These are phyloP conservation scores for Puccinia horiana DNA, from an alignment of 1,284 basidiomycete genomes.

Conservation along the genomic window DNA sequence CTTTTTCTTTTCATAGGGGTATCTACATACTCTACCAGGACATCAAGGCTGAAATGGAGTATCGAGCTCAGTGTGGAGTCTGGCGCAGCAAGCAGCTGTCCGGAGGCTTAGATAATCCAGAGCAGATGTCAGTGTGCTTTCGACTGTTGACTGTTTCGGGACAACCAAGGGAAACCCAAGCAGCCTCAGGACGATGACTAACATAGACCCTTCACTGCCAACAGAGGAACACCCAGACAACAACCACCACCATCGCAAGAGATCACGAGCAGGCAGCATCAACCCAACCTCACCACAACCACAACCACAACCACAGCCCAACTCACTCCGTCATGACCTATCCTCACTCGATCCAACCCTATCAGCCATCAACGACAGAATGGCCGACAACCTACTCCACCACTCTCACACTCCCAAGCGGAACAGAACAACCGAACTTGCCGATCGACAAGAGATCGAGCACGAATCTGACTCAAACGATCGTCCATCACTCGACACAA, in stretches of 20 bases:
- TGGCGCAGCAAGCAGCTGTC: too few relatives aligned
- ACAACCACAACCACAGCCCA: background rate
- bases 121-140: background rate
- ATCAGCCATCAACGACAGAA: constrained; percentile 10
- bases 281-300: background rate
- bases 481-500: constrained; percentile 24
- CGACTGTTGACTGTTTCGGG: background rate
- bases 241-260: background rate
- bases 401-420: background rate
- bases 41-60: too few relatives aligned
- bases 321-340: background rate
- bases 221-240: background rate
- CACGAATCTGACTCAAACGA: background rate
- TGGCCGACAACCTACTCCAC: background rate
- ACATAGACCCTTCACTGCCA: constrained; percentile 9
- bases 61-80: too few relatives aligned
- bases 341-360: constrained; percentile 22
- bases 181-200: background rate
- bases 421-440: background rate
- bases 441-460: background rate
- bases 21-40: too few relatives aligned
- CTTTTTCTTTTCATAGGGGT: too few relatives aligned
- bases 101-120: background rate
- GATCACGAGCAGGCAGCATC: too few relatives aligned
- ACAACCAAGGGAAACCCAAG: background rate